These are phyloP conservation scores for Phellopilus nigrolimitatus DNA, from an alignment of 1,284 basidiomycete genomes.

Conservation along the genomic window DNA sequence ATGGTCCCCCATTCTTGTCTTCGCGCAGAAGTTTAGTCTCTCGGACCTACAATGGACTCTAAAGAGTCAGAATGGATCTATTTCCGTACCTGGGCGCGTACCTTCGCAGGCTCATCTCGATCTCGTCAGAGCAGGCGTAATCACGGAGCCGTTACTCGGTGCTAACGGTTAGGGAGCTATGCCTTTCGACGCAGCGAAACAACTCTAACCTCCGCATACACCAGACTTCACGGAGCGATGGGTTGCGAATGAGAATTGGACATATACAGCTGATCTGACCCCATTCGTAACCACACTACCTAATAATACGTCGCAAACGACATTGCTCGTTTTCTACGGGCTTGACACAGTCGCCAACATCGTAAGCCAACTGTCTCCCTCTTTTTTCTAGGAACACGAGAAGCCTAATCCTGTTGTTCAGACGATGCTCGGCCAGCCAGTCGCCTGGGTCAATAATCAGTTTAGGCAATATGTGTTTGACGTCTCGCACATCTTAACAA, in stretches of 20 bases:
- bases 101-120: slow-evolving; percentile 55
- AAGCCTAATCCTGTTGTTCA: slow-evolving; percentile 23
- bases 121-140: slow-evolving; percentile 45
- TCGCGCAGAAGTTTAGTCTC: slow-evolving; percentile 39
- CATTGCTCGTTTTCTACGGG: slow-evolving; percentile 54
- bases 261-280: slow-evolving; percentile 50
- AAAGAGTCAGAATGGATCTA: slow-evolving; percentile 48
- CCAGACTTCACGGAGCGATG: slow-evolving; percentile 53
- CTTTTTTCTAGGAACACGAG: slow-evolving; percentile 22
- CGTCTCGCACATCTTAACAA: slow-evolving; percentile 38
- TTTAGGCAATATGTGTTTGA: slow-evolving; percentile 54
- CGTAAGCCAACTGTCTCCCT: slow-evolving; percentile 24
- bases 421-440: slow-evolving; percentile 46
- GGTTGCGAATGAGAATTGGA: slow-evolving; percentile 58
- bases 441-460: slow-evolving; percentile 56
- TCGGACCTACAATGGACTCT: slow-evolving; percentile 47
- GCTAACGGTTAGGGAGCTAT: slow-evolving; percentile 41
- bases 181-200: not conserved
- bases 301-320: slow-evolving; percentile 27
- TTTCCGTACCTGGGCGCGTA: slow-evolving; percentile 46
- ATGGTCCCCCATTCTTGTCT: slow-evolving; percentile 23
- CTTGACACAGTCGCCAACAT: slow-evolving; percentile 57
- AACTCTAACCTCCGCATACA: slow-evolving; percentile 1
- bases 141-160: slow-evolving; percentile 50
- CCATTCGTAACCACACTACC: slow-evolving; percentile 34